Evolutionary conservation across 208 protist genomes (phyloP), one percentile per base, ranked within the genome.

Genomic region (Tritrichomonas foetus): DNA sequence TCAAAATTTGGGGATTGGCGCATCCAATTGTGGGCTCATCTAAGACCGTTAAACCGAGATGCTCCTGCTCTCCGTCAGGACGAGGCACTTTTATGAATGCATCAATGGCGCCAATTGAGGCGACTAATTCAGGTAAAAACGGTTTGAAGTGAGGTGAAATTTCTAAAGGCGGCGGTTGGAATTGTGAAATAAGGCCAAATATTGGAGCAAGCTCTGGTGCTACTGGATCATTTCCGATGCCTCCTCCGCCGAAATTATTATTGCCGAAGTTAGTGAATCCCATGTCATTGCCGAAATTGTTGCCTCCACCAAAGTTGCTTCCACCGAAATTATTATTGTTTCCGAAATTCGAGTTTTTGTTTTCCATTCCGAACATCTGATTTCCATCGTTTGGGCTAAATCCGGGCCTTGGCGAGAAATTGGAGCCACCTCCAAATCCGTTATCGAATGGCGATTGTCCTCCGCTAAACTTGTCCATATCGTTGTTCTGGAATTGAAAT

Each of bases 51-150:
- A 82, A 50, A 8, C 74, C 74, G 25, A 82, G 74, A 22, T 33
- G 74, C 33, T 82, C 74, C 14, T 47, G 41, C n/a, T 82, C 74
- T 9, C 41, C 74, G 30, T 82, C 74, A 49, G 74, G 74, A 25
- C 74, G n/a, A 50, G 93, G 80, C n/a, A 99, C 96, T 96, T 99
- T 99, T 89, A 98, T 95, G 94, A 99, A 99, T 0, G 97, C 96
- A 95, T 99, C 98, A 69, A 99, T 96, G 74, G 99, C 98, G 30
- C 98, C 98, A 44, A 99, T 82, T 13, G 74, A 25, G 47, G 74
- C 41, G 0, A 82, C 50, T 11, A 82, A 30, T 1, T 82, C 74
- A 30, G 74, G 74, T 82, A 50, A 82, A 36, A 82, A 82, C 0
- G 74, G 74, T 41, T 82, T 82, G 74, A 82, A 82, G 50, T 82